Conservation (phyloP, 2,329 filamentous ascomycete genomes). For the Chrysoporthe austroafricana region DNA sequence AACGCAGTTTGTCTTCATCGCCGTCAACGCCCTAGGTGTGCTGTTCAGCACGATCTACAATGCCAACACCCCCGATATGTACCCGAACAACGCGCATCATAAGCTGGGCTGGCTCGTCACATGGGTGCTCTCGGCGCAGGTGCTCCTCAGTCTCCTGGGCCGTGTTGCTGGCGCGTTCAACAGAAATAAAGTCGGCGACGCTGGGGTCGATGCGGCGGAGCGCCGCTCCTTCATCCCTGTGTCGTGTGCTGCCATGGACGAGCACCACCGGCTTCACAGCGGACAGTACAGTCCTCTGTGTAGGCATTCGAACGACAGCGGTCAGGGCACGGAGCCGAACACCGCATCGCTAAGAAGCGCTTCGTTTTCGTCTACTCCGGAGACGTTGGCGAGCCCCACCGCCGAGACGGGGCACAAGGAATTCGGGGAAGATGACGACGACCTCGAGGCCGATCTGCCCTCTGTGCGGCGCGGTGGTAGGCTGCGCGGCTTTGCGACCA, state of each 20-base stretch:
- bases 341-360: conserved; percentile 69
- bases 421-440: conserved; percentile 52
- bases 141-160: conserved; percentile 68
- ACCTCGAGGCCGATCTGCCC: conserved; percentile 46
- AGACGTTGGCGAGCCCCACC: conserved; percentile 46
- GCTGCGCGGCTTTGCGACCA: conserved; percentile 55
- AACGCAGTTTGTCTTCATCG: conserved; percentile 69
- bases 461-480: conserved; percentile 50
- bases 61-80: conserved; percentile 79
- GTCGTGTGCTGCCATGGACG: conserved; percentile 57
- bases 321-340: conserved; percentile 73
- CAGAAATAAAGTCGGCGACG: conserved; percentile 7
- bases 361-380: conserved; percentile 63
- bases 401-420: conserved; percentile 47
- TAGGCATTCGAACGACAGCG: conserved; percentile 72
- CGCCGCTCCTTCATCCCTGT: conserved; percentile 65
- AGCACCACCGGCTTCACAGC: conserved; percentile 51
- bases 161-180: conserved; percentile 56
- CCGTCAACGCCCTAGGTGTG: conserved; percentile 66
- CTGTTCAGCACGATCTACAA: conserved; percentile 75
- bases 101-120: conserved; percentile 86
- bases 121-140: conserved; percentile 71
- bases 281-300: conserved; percentile 42
- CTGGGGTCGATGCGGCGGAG: conserved; percentile 44
- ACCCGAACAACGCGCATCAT: conserved; percentile 85